phyloP scores from a whole-genome alignment of 805 yeast species.

The Metschnikowia cubensis region DNA sequence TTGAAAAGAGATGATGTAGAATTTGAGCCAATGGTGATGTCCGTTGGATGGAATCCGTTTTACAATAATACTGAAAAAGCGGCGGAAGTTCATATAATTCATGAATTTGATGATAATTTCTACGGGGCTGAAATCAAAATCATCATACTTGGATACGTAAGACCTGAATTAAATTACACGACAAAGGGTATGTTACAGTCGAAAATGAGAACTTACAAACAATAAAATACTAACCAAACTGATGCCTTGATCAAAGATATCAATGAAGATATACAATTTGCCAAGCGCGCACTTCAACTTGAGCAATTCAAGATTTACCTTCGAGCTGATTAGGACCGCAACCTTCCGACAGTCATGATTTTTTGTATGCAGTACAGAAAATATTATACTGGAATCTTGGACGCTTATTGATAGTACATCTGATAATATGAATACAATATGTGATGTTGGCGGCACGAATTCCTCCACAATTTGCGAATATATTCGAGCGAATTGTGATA shows the following conservation, averaged over 20 bases:
- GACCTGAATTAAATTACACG: slow-evolving; percentile 87
- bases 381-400: not conserved
- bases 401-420: not conserved
- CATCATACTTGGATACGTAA: slow-evolving; percentile 76
- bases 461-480: slow-evolving; percentile 15
- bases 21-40: slow-evolving; percentile 85
- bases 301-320: slow-evolving; percentile 1
- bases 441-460: not conserved
- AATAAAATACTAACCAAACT: slow-evolving; percentile 21
- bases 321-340: not conserved
- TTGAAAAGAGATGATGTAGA: slow-evolving; percentile 42
- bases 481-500: slow-evolving; percentile 21
- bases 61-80: slow-evolving; percentile 75
- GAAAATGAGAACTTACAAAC: not conserved
- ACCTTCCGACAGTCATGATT: not conserved
- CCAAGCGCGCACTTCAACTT: slow-evolving; percentile 42
- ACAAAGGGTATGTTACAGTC: slow-evolving; percentile 42
- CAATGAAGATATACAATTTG: slow-evolving; percentile 69
- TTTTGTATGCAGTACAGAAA: not conserved
- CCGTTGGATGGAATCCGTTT: slow-evolving; percentile 94
- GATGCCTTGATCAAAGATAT: slow-evolving; percentile 88
- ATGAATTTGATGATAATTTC: slow-evolving; percentile 61
- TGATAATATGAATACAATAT: slow-evolving; percentile 6
- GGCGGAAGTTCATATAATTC: slow-evolving; percentile 83
- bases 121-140: slow-evolving; percentile 78